Conservation (phyloP, 257 asterid species). For the Solanum pinnatisectum region DNA sequence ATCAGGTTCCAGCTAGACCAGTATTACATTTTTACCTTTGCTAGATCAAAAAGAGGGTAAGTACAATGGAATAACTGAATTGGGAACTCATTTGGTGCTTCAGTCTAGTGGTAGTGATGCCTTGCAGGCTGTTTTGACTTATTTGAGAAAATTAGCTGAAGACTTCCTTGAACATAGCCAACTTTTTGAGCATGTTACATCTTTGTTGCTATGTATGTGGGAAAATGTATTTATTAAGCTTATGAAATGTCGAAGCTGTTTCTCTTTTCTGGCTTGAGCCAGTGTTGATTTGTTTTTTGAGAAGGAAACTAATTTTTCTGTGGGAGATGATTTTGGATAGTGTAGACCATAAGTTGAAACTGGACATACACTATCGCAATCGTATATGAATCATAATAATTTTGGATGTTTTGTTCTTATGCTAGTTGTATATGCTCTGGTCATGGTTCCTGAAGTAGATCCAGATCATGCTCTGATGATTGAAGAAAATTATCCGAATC, state of each 20-base stretch:
- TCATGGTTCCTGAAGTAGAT: slow-evolving; percentile 44
- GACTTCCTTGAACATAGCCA: neutral
- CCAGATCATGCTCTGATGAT: slow-evolving; percentile 47
- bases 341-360: neutral
- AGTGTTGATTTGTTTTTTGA: neutral
- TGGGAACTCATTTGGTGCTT: neutral
- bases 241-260: neutral
- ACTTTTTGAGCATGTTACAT: neutral
- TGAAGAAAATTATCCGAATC: slow-evolving; percentile 17
- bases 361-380: neutral
- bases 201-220: neutral
- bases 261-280: neutral
- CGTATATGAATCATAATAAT: neutral
- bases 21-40: neutral
- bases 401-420: neutral
- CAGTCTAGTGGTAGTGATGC: neutral
- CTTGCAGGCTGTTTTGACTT: neutral
- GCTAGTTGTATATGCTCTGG: slow-evolving; percentile 14
- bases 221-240: neutral
- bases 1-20: neutral
- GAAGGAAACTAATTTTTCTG: neutral
- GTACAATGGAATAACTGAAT: neutral
- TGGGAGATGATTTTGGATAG: neutral
- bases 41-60: neutral
- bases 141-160: neutral